These are phyloP conservation scores for Pigoraptor vietnamica DNA, from an alignment of 78 protist species.

Conservation along the genomic window DNA sequence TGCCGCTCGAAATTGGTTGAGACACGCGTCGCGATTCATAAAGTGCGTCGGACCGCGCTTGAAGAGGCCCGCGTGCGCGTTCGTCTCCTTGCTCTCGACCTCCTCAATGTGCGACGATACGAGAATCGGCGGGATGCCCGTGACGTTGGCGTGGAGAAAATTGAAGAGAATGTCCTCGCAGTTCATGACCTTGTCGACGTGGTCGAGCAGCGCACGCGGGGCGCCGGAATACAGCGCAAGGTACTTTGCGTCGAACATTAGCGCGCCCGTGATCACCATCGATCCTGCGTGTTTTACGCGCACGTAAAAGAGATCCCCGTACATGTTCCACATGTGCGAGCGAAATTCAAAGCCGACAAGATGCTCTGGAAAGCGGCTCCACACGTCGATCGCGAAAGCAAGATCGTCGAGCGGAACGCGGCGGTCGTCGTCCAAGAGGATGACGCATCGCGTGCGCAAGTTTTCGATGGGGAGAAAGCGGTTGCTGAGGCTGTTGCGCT, in stretches of 20 bases:
- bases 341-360: background rate
- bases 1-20: background rate
- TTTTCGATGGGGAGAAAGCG: background rate
- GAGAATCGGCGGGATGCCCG: background rate
- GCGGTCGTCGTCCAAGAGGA: background rate
- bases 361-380: background rate
- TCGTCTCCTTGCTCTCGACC: background rate
- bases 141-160: background rate
- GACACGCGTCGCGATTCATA: background rate
- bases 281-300: background rate
- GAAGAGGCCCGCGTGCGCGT: background rate
- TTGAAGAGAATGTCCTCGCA: background rate
- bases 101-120: background rate
- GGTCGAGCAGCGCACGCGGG: background rate
- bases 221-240: background rate
- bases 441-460: background rate
- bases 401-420: background rate
- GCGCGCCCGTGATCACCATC: background rate
- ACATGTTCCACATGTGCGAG: background rate
- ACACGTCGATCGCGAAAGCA: background rate
- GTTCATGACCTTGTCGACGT: background rate
- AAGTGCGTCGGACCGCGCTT: background rate
- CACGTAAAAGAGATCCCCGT: background rate
- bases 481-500: background rate
- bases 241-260: background rate